Evolutionary conservation across 148 eudicot species (phyloP).

Genomic region (Cornus kousa): DNA sequence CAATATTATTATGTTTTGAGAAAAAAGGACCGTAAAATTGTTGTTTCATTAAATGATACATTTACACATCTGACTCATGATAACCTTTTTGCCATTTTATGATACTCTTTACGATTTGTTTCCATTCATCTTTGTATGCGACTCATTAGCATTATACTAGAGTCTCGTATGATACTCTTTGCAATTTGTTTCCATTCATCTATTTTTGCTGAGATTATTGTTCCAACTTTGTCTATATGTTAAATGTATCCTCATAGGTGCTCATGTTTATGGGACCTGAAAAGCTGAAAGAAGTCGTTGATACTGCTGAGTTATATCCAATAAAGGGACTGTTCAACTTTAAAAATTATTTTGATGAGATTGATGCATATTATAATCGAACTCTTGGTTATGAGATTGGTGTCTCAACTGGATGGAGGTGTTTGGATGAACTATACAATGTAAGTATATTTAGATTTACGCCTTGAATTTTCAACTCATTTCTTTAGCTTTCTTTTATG

Average conservation of each 20-base stretch:
- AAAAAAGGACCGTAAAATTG: background rate
- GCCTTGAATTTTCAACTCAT: background rate
- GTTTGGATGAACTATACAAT: slow-evolving; percentile 65
- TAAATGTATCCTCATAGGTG: slow-evolving; percentile 44
- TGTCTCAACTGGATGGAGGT: slow-evolving; percentile 86
- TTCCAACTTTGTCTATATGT: background rate
- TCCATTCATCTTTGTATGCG: background rate
- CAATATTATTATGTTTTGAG: background rate
- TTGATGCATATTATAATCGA: slow-evolving; percentile 78
- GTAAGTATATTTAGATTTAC: slow-evolving; percentile 36
- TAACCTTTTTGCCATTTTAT: too few relatives aligned
- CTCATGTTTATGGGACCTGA: slow-evolving; percentile 74
- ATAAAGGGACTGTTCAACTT: slow-evolving; percentile 74
- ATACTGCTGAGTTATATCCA: slow-evolving; percentile 84
- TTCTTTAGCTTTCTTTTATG: background rate
- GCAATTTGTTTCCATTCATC: background rate
- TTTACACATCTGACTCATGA: too few relatives aligned
- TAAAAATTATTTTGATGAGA: slow-evolving; percentile 63
- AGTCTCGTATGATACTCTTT: background rate
- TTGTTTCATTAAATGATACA: background rate
- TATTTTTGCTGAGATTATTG: background rate
- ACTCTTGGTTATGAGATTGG: slow-evolving; percentile 75
- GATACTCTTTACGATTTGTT: background rate
- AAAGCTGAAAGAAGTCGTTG: slow-evolving; percentile 58
- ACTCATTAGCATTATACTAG: background rate